Percentiles rank a stretch among this genome's conserved stretches.
These are phyloP conservation scores for Salvia rosmarinus DNA, from an alignment of 257 asterid species.

Conservation along the genomic window DNA sequence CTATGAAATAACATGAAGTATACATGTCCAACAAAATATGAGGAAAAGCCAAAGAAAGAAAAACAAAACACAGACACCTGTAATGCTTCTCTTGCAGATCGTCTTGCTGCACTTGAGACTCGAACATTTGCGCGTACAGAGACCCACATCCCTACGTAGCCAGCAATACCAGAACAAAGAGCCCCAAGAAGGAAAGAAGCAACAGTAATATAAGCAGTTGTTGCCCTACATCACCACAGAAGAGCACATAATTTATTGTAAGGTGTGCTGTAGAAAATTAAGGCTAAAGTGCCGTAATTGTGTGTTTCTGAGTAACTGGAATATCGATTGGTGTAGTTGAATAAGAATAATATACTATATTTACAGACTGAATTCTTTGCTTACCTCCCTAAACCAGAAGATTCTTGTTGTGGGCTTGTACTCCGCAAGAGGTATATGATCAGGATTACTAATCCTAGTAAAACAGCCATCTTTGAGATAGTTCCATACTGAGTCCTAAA, in stretches of 20 bases:
- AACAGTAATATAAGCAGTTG: constrained; percentile 85
- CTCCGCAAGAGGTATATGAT: constrained; percentile 84
- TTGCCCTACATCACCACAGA: constrained; percentile 58
- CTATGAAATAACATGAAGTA: neutral
- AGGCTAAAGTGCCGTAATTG: neutral
- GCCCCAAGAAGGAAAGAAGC: constrained; percentile 95
- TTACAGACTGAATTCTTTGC: constrained; percentile 18
- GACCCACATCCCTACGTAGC: constrained; percentile 99
- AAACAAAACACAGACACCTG: constrained; percentile 54
- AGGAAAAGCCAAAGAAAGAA: neutral
- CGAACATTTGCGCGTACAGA: constrained; percentile 99
- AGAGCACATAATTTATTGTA: constrained; percentile 26
- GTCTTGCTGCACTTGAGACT: constrained; percentile 98
- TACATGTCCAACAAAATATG: constrained; percentile 29
- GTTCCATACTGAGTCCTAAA: constrained; percentile 96
- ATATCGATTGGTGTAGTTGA: neutral
- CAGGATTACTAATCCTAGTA: constrained; percentile 72
- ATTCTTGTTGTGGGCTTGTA: constrained; percentile 89
- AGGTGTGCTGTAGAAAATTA: neutral
- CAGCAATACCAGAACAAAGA: constrained; percentile 96
- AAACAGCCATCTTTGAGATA: constrained; percentile 89
- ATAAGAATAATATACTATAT: constrained; percentile 1
- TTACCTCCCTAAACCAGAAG: constrained; percentile 94
- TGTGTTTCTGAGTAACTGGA: neutral
- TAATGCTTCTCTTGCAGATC: constrained; percentile 96